Evolutionary conservation across 345 rosid species (phyloP), one percentile per base, ranked within the genome.

Genomic region (Barbarea vulgaris): DNA sequence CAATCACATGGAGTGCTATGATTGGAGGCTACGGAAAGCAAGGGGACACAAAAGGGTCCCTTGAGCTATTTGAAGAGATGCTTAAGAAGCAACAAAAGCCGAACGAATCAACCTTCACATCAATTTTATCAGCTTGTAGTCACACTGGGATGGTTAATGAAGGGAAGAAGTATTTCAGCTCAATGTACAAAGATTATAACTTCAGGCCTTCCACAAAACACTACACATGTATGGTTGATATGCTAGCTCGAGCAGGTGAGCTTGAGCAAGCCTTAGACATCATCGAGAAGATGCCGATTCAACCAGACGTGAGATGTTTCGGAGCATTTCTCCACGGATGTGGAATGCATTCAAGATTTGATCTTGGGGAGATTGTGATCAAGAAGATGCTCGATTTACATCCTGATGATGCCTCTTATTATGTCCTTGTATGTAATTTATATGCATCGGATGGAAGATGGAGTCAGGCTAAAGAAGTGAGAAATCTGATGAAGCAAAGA

Each of bases 261-360:
- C 90, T 91, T 3, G 96, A 89, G 70, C 96, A 93, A 72, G 98
- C 93, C 24, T 79, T 84, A 74, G 86, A 87, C 4, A 80, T 93
- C 72, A 79, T 93, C 6, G 83, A 86, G 68, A 85, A 84, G 56
- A 83, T 88, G 96, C 97, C 96, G 2, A 67, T 84, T 73, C 74
- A 84, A 71, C 97, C 97, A 27, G 86, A 78, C 52, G 77, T 69
- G 64, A 78, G 85, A 72, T 70, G 87, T 73, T 86, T 83, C 30
- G 93, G 90, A 37, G 93, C 98, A 28, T 88, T 91, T 79, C 97
- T 89, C 68, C 97, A 91, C 30, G 98, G 98, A 30, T 93, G 98
- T 70, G 84, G 89, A 58, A 84, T 91, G 68, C 83, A 91, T 81
- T 87, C 96, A 9, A 88, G 96, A 81, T 85, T 89, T 70, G 98